Evolutionary conservation across 2,329 filamentous ascomycete species (phyloP).

Genomic region (Stagonosporopsis chrysanthemi): DNA sequence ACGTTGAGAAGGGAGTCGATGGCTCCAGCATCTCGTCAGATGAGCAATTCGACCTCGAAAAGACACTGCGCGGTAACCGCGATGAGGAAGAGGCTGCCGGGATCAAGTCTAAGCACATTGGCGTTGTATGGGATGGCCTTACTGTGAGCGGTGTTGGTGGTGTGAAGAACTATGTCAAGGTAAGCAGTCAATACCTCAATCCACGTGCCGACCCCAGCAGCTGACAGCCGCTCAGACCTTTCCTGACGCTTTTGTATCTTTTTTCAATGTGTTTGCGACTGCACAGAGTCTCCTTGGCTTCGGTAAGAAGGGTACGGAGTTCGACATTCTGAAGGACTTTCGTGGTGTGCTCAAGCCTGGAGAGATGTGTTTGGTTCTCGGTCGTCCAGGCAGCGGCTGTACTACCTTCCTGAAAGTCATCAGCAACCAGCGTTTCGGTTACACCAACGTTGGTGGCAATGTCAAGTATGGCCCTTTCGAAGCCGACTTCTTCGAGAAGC

Average conservation of each 20-base stretch:
- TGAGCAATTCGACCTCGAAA: conserved; percentile 76
- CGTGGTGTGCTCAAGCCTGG: conserved; percentile 68
- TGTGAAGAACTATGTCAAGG: conserved; percentile 70
- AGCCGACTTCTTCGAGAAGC: conserved; percentile 71
- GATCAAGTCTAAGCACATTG: conserved; percentile 76
- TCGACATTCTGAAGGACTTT: conserved; percentile 77
- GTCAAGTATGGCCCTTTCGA: conserved; percentile 80
- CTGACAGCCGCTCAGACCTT: conserved; percentile 64
- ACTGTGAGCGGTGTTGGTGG: conserved; percentile 80
- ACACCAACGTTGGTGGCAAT: conserved; percentile 70
- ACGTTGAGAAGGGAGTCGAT: conserved; percentile 65
- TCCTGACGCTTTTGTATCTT: conserved; percentile 76
- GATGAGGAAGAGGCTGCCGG: conserved; percentile 77
- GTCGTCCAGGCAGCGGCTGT: conserved; percentile 71
- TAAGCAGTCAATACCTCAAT: conserved; percentile 23
- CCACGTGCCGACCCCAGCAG: conserved; percentile 21
- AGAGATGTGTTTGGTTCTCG: conserved; percentile 87
- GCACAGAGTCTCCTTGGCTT: conserved; percentile 69
- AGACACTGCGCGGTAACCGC: conserved; percentile 73
- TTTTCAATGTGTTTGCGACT: conserved; percentile 77
- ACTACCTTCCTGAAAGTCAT: conserved; percentile 64
- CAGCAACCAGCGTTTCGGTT: conserved; percentile 64
- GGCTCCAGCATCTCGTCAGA: conserved; percentile 45
- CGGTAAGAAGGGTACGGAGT: conserved; percentile 72
- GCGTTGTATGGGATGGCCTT: conserved; percentile 79